phyloP scores from a whole-genome alignment of 805 yeast genomes.

The Tetrapisispora namnaoensis region DNA sequence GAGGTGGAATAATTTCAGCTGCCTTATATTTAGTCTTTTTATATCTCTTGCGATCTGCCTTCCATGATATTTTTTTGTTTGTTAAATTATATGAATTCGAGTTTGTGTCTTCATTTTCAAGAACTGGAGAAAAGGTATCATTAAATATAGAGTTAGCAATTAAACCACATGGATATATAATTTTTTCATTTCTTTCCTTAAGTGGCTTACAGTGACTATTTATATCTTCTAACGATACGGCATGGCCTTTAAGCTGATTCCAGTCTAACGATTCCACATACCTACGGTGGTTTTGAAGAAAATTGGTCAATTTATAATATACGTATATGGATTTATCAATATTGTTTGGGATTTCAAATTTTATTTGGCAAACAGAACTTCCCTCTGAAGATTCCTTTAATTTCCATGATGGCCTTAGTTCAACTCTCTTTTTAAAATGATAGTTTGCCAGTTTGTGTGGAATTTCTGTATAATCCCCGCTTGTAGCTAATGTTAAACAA shows the following conservation, averaged over 20 bases:
- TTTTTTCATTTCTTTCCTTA: slow-evolving; percentile 26
- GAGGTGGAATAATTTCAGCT: slow-evolving; percentile 66
- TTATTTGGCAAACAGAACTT: slow-evolving; percentile 46
- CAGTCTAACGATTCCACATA: slow-evolving; percentile 80
- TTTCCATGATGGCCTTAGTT: slow-evolving; percentile 53
- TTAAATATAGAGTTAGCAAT: slow-evolving; percentile 75
- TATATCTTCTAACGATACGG: slow-evolving; percentile 44
- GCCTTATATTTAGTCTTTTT: slow-evolving; percentile 53
- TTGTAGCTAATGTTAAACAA: slow-evolving; percentile 47
- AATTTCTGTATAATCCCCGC: slow-evolving; percentile 36
- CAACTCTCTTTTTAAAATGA: slow-evolving; percentile 45
- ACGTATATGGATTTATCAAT: slow-evolving; percentile 63
- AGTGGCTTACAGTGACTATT: slow-evolving; percentile 33
- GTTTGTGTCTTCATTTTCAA: slow-evolving; percentile 27
- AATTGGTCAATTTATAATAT: slow-evolving; percentile 81
- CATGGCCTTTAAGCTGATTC: slow-evolving; percentile 69
- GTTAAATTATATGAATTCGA: slow-evolving; percentile 32
- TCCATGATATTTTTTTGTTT: slow-evolving; percentile 59
- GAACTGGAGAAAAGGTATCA: slow-evolving; percentile 55
- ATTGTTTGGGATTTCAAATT: slow-evolving; percentile 63
- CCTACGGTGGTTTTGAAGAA: slow-evolving; percentile 90
- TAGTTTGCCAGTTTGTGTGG: slow-evolving; percentile 49
- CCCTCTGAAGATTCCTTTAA: slow-evolving; percentile 34
- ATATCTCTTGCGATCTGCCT: slow-evolving; percentile 52
- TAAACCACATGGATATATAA: slow-evolving; percentile 71